phyloP scores from a whole-genome alignment of 2,329 filamentous ascomycete genomes.

The Parastagonospora avenae region DNA sequence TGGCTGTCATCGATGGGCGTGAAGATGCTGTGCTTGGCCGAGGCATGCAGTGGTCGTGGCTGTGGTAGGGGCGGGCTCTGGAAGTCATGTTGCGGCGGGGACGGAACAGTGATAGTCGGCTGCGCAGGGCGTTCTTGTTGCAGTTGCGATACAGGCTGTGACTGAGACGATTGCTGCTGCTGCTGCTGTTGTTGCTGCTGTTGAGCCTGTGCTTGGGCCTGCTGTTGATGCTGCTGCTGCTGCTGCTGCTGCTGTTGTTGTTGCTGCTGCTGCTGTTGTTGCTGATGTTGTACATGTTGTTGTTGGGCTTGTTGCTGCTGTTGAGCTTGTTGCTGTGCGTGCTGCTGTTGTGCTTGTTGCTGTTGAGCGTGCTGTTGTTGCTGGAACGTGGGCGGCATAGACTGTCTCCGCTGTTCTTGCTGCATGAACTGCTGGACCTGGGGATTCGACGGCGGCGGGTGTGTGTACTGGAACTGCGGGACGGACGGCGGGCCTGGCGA shows the following conservation, averaged over 20 bases:
- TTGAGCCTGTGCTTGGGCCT: constrained; percentile 67
- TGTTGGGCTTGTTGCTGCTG: constrained; percentile 55
- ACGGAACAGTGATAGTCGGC: constrained; percentile 47
- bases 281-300: constrained; percentile 69
- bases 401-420: constrained; percentile 75
- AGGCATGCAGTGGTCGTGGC: constrained; percentile 66
- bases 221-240: constrained; percentile 49
- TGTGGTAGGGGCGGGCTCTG: constrained; percentile 61
- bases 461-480: constrained; percentile 52
- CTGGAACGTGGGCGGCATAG: constrained; percentile 72
- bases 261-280: constrained; percentile 62
- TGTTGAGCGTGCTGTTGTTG: constrained; percentile 52
- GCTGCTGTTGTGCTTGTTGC: constrained; percentile 54
- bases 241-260: constrained; percentile 50
- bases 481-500: constrained; percentile 43
- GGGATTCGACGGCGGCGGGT: constrained; percentile 51
- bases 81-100: constrained; percentile 59
- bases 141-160: constrained; percentile 74
- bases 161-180: constrained; percentile 71
- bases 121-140: constrained; percentile 63
- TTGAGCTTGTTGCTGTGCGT: constrained; percentile 72
- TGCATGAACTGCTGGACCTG: constrained; percentile 72
- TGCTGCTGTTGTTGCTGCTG: constrained; percentile 63
- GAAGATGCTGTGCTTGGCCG: constrained; percentile 89
- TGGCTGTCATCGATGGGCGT: constrained; percentile 94